phyloP scores from a whole-genome alignment of 306 rosid genomes.

The Trichosanthes truncata region DNA sequence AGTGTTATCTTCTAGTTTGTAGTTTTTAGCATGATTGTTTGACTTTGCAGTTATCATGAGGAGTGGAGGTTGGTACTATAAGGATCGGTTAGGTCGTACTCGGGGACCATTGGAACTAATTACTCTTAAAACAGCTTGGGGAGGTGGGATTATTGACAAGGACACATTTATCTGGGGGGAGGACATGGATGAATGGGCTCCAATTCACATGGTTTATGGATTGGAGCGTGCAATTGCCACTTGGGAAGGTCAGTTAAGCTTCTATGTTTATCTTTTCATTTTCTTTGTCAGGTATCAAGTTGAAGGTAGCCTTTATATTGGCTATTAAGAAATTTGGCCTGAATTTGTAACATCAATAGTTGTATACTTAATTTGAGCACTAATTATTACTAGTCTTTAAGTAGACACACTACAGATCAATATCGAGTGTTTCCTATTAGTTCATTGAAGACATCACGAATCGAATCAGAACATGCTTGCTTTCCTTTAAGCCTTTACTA shows the following conservation, averaged over 20 bases:
- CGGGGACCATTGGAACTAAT: slow-evolving; percentile 74
- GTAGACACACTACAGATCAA: not conserved
- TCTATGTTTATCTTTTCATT: not conserved
- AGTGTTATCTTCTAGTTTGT: not conserved
- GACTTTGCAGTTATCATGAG: slow-evolving; percentile 60
- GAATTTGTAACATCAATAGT: not conserved
- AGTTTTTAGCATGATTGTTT: not conserved
- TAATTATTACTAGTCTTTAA: not conserved
- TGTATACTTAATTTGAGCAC: not conserved
- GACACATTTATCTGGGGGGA: slow-evolving; percentile 98
- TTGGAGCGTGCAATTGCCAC: slow-evolving; percentile 90
- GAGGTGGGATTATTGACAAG: slow-evolving; percentile 85
- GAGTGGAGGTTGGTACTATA: slow-evolving; percentile 74
- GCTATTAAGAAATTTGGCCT: not conserved
- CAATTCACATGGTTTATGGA: slow-evolving; percentile 92
- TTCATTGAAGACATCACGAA: not conserved
- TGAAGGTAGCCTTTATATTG: not conserved
- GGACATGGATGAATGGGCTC: slow-evolving; percentile 97
- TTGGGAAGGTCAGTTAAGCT: slow-evolving; percentile 75
- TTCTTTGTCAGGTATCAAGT: not conserved
- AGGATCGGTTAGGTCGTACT: slow-evolving; percentile 87
- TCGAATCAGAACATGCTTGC: not conserved
- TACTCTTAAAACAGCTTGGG: slow-evolving; percentile 81
- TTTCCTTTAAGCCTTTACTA: not conserved
- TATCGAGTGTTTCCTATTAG: not conserved